A percentile compares a stretch with the other conserved stretches of the same genome.
Conservation (phyloP, 1,284 basidiomycete species). For the Exobasidium cylindrosporum region DNA sequence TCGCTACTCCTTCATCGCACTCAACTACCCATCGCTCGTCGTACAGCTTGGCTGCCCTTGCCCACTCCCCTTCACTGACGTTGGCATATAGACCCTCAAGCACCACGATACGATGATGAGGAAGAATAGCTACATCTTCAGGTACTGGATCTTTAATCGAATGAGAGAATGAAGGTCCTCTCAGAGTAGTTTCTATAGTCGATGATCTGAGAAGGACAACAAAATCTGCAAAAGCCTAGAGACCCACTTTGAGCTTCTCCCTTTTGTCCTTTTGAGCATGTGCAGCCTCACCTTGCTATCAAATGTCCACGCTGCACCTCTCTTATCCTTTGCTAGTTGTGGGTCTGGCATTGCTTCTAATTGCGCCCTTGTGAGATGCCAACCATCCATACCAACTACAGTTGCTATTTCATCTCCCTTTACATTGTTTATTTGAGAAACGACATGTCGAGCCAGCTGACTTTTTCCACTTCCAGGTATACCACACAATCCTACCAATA, state of each 20-base stretch:
- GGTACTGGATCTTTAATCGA: slow-evolving; percentile 62
- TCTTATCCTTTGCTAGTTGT: slow-evolving; percentile 44
- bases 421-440: slow-evolving; percentile 48
- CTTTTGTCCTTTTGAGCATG: neutral
- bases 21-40: slow-evolving; percentile 78
- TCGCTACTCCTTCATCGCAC: slow-evolving; percentile 65
- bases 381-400: slow-evolving; percentile 76
- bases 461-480: slow-evolving; percentile 83
- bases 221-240: slow-evolving; percentile 22
- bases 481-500: slow-evolving; percentile 71
- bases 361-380: slow-evolving; percentile 65
- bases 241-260: no score
- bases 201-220: slow-evolving; percentile 33
- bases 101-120: slow-evolving; percentile 70
- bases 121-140: slow-evolving; percentile 61
- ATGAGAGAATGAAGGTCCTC: slow-evolving; percentile 66
- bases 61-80: slow-evolving; percentile 71
- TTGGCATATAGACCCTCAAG: slow-evolving; percentile 82
- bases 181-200: slow-evolving; percentile 4
- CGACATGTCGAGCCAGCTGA: slow-evolving; percentile 65
- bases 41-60: slow-evolving; percentile 64
- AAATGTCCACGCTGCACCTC: slow-evolving; percentile 52
- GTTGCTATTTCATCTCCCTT: slow-evolving; percentile 56
- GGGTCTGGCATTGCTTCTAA: slow-evolving; percentile 66
- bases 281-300: slow-evolving; percentile 33